Evolutionary conservation across 805 yeast genomes (phyloP).

Genomic region (Kuraishia piskuri): DNA sequence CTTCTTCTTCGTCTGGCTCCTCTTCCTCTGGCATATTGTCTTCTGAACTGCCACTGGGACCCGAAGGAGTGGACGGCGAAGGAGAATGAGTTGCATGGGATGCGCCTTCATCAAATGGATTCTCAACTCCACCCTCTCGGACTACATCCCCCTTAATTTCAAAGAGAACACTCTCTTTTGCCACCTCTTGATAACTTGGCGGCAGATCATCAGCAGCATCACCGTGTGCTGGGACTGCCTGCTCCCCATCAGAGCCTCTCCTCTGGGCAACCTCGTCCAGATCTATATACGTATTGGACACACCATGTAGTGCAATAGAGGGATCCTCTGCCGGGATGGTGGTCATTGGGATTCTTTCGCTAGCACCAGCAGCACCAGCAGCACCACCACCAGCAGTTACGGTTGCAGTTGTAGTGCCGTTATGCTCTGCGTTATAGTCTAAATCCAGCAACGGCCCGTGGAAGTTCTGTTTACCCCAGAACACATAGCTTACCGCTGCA

Average conservation of each 20-base stretch:
- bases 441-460: constrained; percentile 51
- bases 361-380: neutral
- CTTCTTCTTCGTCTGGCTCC: neutral
- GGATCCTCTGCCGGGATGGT: neutral
- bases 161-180: neutral
- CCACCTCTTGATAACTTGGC: neutral
- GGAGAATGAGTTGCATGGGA: neutral
- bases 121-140: neutral
- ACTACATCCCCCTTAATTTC: neutral
- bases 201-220: neutral
- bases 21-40: neutral
- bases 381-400: no score
- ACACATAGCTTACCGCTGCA: constrained; percentile 40
- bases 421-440: neutral
- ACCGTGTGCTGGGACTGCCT: neutral
- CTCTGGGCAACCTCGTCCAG: neutral
- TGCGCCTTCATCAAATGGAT: neutral
- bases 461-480: constrained; percentile 58
- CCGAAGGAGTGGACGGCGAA: neutral
- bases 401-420: neutral
- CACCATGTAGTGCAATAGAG: neutral
- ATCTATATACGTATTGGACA: neutral
- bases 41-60: neutral
- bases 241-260: neutral
- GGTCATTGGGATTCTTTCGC: neutral